phyloP scores from a whole-genome alignment of 495 filamentous ascomycete genomes.

The Acidiella bohemica region DNA sequence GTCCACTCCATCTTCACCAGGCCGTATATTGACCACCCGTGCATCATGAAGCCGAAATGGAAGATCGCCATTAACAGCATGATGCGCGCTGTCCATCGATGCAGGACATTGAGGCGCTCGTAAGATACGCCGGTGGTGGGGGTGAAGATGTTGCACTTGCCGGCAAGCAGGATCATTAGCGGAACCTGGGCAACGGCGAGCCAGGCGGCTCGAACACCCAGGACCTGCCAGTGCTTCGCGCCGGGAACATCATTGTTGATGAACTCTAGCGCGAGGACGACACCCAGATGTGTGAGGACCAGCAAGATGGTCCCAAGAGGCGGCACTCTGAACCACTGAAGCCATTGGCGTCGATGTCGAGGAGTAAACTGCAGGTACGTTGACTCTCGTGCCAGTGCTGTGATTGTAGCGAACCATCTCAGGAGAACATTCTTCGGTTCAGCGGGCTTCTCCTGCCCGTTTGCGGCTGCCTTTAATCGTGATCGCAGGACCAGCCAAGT shows the following conservation, averaged over 20 bases:
- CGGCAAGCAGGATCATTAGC: constrained; percentile 17
- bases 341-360: background rate
- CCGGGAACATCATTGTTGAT: constrained; percentile 10
- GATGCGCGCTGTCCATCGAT: constrained; percentile 18
- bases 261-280: constrained; percentile 18
- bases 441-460: constrained; percentile 4
- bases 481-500: background rate
- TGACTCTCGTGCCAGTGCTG: constrained; percentile 13
- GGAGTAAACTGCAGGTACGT: constrained; percentile 13
- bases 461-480: constrained; percentile 10
- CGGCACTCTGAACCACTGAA: constrained; percentile 5
- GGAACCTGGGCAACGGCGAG: constrained; percentile 19
- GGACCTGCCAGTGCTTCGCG: constrained; percentile 14
- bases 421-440: constrained; percentile 9
- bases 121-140: constrained; percentile 17
- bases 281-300: constrained; percentile 1
- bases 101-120: constrained; percentile 19
- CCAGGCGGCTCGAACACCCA: constrained; percentile 11
- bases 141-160: constrained; percentile 20
- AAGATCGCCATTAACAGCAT: constrained; percentile 16
- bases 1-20: constrained; percentile 14
- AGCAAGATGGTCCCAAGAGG: constrained; percentile 3
- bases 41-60: constrained; percentile 14
- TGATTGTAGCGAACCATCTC: constrained; percentile 10
- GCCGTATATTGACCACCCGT: constrained; percentile 12